A percentile compares a stretch with the other conserved stretches of the same genome.
Evolutionary conservation across 495 filamentous ascomycete species (phyloP).

Genomic region (Penicillium fimorum): DNA sequence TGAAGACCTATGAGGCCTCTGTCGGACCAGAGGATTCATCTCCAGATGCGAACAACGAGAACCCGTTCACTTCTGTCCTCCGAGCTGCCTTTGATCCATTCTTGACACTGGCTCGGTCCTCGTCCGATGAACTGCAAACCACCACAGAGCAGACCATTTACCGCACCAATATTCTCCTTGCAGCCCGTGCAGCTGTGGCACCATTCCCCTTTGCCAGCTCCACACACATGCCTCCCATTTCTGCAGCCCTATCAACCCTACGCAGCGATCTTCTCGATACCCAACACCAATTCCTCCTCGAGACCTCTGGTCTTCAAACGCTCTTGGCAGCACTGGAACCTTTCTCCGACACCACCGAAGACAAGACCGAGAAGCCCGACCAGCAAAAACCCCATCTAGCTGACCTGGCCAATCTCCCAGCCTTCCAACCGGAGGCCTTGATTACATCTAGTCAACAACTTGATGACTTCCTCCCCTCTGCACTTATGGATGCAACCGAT

Average conservation of each 20-base stretch:
- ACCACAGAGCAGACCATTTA: slow-evolving; percentile 68
- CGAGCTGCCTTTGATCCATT: slow-evolving; percentile 84
- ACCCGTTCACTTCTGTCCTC: slow-evolving; percentile 70
- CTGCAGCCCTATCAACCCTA: slow-evolving; percentile 38
- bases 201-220: slow-evolving; percentile 45
- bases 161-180: slow-evolving; percentile 74
- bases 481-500: slow-evolving; percentile 85
- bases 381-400: slow-evolving; percentile 44
- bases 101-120: slow-evolving; percentile 66
- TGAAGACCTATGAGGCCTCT: slow-evolving; percentile 84
- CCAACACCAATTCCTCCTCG: slow-evolving; percentile 63
- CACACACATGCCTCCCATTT: slow-evolving; percentile 38
- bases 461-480: slow-evolving; percentile 89
- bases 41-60: slow-evolving; percentile 38
- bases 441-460: slow-evolving; percentile 68
- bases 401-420: slow-evolving; percentile 52
- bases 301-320: slow-evolving; percentile 67
- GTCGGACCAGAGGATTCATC: slow-evolving; percentile 55
- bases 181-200: slow-evolving; percentile 43
- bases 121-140: slow-evolving; percentile 58
- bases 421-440: slow-evolving; percentile 64
- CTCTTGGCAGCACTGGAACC: slow-evolving; percentile 64
- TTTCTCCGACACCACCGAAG: slow-evolving; percentile 27
- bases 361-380: slow-evolving; percentile 29
- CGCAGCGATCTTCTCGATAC: slow-evolving; percentile 43